Conservation (phyloP, 163 green algal genomes). For the Chlamydomonas reinhardtii region DNA sequence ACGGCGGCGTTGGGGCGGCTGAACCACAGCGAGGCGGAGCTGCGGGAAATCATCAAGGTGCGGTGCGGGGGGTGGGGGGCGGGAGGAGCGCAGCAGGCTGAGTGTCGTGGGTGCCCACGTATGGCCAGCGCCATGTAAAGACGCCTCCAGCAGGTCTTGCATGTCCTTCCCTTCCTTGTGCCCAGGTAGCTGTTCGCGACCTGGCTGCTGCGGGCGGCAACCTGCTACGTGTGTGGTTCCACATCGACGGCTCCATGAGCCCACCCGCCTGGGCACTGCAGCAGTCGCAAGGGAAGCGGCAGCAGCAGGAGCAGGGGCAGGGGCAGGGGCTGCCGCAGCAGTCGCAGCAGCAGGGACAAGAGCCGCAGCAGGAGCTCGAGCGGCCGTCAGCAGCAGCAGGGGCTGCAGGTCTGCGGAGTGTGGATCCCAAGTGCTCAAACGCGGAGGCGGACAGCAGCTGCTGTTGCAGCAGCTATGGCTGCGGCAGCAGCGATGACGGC, state of each 20-base stretch:
- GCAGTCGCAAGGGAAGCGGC: no score
- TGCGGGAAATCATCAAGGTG: constrained; percentile 5
- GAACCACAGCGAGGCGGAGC: constrained; percentile 6
- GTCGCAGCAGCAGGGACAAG: neutral
- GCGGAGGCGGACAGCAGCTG: no score
- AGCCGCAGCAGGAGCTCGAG: neutral
- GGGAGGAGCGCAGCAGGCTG: no score
- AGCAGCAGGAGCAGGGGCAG: no score
- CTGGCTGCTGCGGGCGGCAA: constrained; percentile 31
- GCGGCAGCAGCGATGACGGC: neutral
- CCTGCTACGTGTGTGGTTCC: constrained; percentile 31
- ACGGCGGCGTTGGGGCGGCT: neutral
- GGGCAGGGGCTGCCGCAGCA: neutral
- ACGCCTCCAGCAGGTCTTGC: no score
- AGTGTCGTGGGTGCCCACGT: no score
- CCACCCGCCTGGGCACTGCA: neutral
- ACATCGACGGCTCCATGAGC: constrained; percentile 27
- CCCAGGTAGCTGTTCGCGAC: constrained; percentile 9
- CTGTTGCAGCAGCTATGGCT: neutral
- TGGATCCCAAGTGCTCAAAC: no score
- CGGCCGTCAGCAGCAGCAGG: no score
- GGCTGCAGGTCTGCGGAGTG: no score
- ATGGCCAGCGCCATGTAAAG: no score
- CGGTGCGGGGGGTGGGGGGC: neutral
- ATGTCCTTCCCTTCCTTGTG: no score